A percentile compares a stretch with the other conserved stretches of the same genome.
These are phyloP conservation scores for Phytophthora chlamydospora DNA, from an alignment of 352 stramenopile genomes.

Conservation along the genomic window DNA sequence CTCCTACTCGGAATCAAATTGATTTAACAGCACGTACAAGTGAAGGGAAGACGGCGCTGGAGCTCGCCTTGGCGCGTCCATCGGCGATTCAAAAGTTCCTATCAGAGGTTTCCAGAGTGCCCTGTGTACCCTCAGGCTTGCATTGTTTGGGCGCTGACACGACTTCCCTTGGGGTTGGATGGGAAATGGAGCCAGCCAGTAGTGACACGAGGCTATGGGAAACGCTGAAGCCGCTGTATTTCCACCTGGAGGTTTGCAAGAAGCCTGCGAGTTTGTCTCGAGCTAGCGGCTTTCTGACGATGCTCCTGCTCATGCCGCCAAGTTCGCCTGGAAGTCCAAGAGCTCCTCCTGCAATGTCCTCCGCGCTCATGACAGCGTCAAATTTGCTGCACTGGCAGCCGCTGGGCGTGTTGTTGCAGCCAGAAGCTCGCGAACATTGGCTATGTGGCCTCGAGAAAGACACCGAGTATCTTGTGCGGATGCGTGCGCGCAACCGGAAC, in stretches of 20 bases:
- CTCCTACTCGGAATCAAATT: slow-evolving; percentile 42
- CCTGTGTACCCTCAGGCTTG: slow-evolving; percentile 40
- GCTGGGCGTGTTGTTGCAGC: slow-evolving; percentile 52
- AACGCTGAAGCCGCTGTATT: slow-evolving; percentile 50
- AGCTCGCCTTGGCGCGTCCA: slow-evolving; percentile 48
- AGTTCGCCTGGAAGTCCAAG: slow-evolving; percentile 25
- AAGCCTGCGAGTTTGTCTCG: slow-evolving; percentile 53
- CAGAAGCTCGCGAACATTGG: slow-evolving; percentile 63
- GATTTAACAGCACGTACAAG: slow-evolving; percentile 54
- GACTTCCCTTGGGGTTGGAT: slow-evolving; percentile 59
- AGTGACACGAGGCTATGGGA: slow-evolving; percentile 38
- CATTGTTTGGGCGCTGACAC: slow-evolving; percentile 59
- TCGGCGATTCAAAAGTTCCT: slow-evolving; percentile 50
- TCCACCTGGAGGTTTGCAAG: slow-evolving; percentile 69
- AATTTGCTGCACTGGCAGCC: slow-evolving; percentile 64
- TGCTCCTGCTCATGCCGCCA: slow-evolving; percentile 55
- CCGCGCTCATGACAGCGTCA: slow-evolving; percentile 37
- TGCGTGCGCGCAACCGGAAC: slow-evolving; percentile 66
- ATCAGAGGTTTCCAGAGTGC: slow-evolving; percentile 38
- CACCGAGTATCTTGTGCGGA: slow-evolving; percentile 66
- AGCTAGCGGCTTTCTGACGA: slow-evolving; percentile 53
- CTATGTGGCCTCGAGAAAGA: slow-evolving; percentile 55
- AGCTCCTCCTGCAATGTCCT: slow-evolving; percentile 19
- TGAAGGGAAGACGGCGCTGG: slow-evolving; percentile 43
- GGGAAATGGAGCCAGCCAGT: slow-evolving; percentile 45